Base-by-base conservation (phyloP, 257 asterid species). In the Gentiana dahurica region DNA sequence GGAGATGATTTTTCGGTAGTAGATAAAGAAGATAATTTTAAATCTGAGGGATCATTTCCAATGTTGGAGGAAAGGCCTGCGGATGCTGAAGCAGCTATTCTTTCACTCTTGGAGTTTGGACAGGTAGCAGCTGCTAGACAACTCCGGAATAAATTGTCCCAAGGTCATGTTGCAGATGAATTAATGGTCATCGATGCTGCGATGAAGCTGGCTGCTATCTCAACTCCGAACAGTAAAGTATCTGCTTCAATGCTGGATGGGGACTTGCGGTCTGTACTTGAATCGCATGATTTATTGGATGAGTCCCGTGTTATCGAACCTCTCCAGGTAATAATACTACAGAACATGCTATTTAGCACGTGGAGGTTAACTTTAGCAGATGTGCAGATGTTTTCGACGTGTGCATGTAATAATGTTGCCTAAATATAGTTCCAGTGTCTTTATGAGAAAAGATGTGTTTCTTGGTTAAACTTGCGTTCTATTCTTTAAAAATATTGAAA, bases 31-130 rank as follows among this genome's bases (percentile, higher is more conserved):
- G 97, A 83, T 57, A 81, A 79, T 73, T 59, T 69, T 54, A 83
- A 75, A 73, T 70, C 83, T 49, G 93, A 80, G 77, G 68, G 93
- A 57, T 81, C 93, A 33, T 67, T 83, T 60, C 80, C 97, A 44
- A 85, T 77, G 71, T 87, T 94, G 94, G 93, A 92, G 79, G 98
- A 92, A 78, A 77, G 94, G 72, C 89, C 92, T 54, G 86, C 80
- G 58, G 98, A 85, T 71, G 76, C 88, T 39, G 93, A 92, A 69
- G 77, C 79, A 65, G 98, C 98, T n/a, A 87, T 92, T 73, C 94
- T 92, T 66, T 85, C 98, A 32, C 72, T 92, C 66, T 75, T 92
- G 81, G 97, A 92, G 72, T 88, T 87, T 69, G 98, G 98, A 63
- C 98, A 87, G 76, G 69, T 73, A 68, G 62, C 79, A 54, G 97